Base-by-base conservation (phyloP, 495 filamentous ascomycete species). In the Gamarada debralockiae region DNA sequence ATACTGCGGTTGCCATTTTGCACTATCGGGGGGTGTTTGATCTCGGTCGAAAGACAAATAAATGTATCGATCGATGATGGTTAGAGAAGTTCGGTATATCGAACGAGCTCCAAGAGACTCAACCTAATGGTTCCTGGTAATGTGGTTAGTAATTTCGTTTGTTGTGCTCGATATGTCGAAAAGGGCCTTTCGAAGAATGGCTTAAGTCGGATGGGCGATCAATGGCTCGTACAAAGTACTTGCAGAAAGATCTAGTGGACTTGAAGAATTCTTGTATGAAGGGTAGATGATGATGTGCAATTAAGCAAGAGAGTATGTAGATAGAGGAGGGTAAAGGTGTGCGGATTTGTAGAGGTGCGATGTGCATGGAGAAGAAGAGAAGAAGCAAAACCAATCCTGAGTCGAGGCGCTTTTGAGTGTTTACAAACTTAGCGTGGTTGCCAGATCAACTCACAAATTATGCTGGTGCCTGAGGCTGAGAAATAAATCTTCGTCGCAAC, bases 1-100 rank as follows among this genome's bases (percentile, higher is more conserved):
- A 87, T 66, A 97, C 85, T 70, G 83, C 79, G 65, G 89, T 87
- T 68, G 93, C 90, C 93, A 97, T 98, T 64, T 59, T 79, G 69
- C 51, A 64, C 58, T 68, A 67, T 67, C 54, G n/a, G 29, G 51
- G 41, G n/a, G n/a, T n/a, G n/a, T 59, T 51, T 62, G 58, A 61
- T 64, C 67, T 70, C 66, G 63, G 57, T 66, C 61, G 63, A 67
- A 65, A 57, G 65, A 68, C 70, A 77, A 75, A 5, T 65, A 52
- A 73, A 70, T 68, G 66, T 75, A 71, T 80, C 67, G 71, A 72
- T 74, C 67, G 62, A 67, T 60, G 64, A 60, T 64, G 27, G 27
- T 29, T 29, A 53, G 21, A 52, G 62, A 67, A 69, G 64, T 72
- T 67, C 72, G 58, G 62, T 66, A 73, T 70, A 51, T 71, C 69